Evolutionary conservation across 2,329 filamentous ascomycete species (phyloP).

Genomic region (Apiospora aurea): DNA sequence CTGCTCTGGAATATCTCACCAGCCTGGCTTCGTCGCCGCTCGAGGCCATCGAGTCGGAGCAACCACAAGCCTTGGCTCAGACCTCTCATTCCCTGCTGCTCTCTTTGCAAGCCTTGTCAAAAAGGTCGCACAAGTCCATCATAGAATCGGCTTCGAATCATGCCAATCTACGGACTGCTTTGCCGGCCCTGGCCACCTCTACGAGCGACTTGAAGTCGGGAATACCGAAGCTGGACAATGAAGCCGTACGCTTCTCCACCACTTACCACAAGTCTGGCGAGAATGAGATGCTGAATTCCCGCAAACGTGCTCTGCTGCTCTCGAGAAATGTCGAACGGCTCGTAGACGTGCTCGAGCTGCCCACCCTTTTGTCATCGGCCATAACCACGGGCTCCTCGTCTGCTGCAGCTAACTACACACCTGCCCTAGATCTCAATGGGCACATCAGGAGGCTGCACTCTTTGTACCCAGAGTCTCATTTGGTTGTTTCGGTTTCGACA

Average conservation of each 20-base stretch:
- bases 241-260: constrained; percentile 80
- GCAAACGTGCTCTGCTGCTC: constrained; percentile 82
- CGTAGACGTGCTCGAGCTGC: constrained; percentile 89
- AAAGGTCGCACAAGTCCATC: constrained; percentile 85
- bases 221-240: constrained; percentile 80
- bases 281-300: constrained; percentile 72
- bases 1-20: constrained; percentile 74
- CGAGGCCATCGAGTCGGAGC: constrained; percentile 73
- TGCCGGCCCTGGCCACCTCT: constrained; percentile 74
- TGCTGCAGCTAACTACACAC: constrained; percentile 77
- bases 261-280: constrained; percentile 80
- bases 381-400: constrained; percentile 65
- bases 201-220: constrained; percentile 72
- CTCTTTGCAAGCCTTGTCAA: constrained; percentile 86
- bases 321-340: constrained; percentile 88
- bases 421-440: constrained; percentile 89
- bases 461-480: constrained; percentile 79
- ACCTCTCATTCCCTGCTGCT: constrained; percentile 81
- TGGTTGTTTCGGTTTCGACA: constrained; percentile 74
- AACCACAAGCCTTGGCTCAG: constrained; percentile 82
- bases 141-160: constrained; percentile 83
- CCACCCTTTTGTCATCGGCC: constrained; percentile 82
- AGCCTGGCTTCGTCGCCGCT: constrained; percentile 80
- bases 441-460: constrained; percentile 87
- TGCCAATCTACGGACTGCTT: constrained; percentile 71